Evolutionary conservation across 768 basidiomycete species (phyloP), one percentile per base, ranked within the genome.

Genomic region (Mycena maculata): DNA sequence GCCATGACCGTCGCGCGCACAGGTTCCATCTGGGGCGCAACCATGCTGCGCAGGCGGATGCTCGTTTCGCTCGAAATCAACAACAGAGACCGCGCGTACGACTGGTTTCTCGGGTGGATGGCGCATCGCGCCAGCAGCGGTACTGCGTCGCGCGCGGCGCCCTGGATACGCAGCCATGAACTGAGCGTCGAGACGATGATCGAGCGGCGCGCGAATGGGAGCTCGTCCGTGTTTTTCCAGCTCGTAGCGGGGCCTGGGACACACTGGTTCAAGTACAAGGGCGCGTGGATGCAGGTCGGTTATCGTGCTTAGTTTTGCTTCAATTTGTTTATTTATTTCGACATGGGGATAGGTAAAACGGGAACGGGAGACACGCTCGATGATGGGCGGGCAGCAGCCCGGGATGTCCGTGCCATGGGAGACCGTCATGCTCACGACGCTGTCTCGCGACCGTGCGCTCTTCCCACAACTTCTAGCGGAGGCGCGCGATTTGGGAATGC

Each of bases 51-150:
- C 53, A 86, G 98, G 33, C 89, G 97, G 42, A 86, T 99, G 84
- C 90, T 99, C 57, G 96, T 99, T 39, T 91, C 95, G 16, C 87
- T 99, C 57, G 98, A 99, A 81, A 95, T 99, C 72, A 95, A 93
- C 67, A 97, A 96, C 76, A 96, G 95, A 75, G 98, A 99, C 78
- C 91, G 87, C 39, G 85, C 96, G 11, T 99, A 99, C 77, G 92
- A 94, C 49, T 99, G 98, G 96, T 96, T 99, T 78, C 88, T 99
- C 44, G 84, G 91, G 54, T 99, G 98, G 97, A 94, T 99, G 93
- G 88, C 95, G 9, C 86, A 87, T 53, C 91, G 93, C 65, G 82
- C 87, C 1, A 77, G 73, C 31, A 67, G 78, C 53, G 60, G 77
- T 2, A 65, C 76, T 12, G 52, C 63, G 13, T 63, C 65, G 33